phyloP scores from a whole-genome alignment of 768 basidiomycete species.

The Punctularia strigosozonata region DNA sequence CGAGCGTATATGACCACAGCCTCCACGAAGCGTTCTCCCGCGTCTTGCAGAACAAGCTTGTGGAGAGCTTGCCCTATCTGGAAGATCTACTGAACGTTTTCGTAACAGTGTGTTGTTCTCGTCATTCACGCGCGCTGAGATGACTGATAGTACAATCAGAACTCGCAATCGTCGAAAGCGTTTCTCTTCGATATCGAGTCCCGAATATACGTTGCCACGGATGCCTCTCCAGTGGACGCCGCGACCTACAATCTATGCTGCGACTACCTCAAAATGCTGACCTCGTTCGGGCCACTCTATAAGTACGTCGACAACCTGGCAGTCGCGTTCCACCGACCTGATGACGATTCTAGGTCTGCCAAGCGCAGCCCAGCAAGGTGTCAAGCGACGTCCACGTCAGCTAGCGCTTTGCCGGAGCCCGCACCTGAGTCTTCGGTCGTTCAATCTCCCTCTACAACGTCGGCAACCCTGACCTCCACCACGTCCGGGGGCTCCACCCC shows the following conservation, averaged over 20 bases:
- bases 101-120: conserved; percentile 42
- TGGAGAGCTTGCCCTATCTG: conserved; percentile 74
- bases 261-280: conserved; percentile 82
- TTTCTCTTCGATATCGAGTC: conserved; percentile 85
- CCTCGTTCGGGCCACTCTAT: conserved; percentile 78
- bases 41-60: conserved; percentile 77
- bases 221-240: conserved; percentile 83
- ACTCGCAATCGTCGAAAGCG: conserved; percentile 86
- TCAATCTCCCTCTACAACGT: conserved; percentile 1
- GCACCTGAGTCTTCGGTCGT: conserved; percentile 1
- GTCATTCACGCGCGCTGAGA: not conserved
- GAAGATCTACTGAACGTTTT: conserved; percentile 84
- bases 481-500: conserved; percentile 6
- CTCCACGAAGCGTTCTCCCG: conserved; percentile 87
- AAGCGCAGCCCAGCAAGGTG: not conserved
- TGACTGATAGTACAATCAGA: conserved; percentile 31
- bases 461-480: not conserved
- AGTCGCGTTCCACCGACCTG: conserved; percentile 3
- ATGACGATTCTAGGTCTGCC: not conserved
- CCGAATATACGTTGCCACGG: conserved; percentile 85
- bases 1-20: conserved; percentile 88
- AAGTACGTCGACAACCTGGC: conserved; percentile 32
- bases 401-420: not conserved
- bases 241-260: conserved; percentile 83
- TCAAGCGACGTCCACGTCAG: conserved; percentile 1